Percentiles rank a stretch among this genome's conserved stretches.
Evolutionary conservation across 306 rosid genomes (phyloP).

Genomic region (Coriaria nepalensis): DNA sequence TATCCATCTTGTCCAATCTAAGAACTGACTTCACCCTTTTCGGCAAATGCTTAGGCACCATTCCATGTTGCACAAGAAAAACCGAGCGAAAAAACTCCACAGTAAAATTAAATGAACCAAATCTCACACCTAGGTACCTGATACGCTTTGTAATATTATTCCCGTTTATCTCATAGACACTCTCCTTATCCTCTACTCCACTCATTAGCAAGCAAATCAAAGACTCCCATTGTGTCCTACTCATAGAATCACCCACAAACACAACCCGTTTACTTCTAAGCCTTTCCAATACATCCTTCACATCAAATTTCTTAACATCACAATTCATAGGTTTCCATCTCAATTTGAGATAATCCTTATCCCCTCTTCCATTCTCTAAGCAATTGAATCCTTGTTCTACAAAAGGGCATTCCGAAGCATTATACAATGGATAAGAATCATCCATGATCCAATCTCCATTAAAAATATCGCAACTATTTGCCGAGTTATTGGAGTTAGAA

Average conservation of each 20-base stretch:
- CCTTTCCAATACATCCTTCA: conserved; percentile 35
- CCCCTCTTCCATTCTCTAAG: conserved; percentile 55
- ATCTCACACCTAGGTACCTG: conserved; percentile 62
- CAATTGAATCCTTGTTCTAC: conserved; percentile 70
- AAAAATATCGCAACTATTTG: conserved; percentile 36
- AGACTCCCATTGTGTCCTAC: conserved; percentile 89
- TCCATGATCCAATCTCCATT: conserved; percentile 59
- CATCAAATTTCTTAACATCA: conserved; percentile 39
- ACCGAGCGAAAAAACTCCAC: conserved; percentile 72
- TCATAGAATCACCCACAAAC: conserved; percentile 88
- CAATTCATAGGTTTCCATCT: conserved; percentile 66
- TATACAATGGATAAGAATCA: conserved; percentile 40
- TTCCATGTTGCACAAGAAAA: conserved; percentile 57
- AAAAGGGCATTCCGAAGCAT: conserved; percentile 76
- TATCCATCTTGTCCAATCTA: conserved; percentile 54
- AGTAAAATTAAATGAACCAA: conserved; percentile 62
- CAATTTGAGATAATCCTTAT: conserved; percentile 53
- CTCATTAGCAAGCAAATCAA: conserved; percentile 73
- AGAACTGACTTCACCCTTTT: conserved; percentile 71
- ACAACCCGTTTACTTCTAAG: conserved; percentile 57
- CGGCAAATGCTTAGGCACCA: conserved; percentile 46
- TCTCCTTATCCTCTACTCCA: conserved; percentile 59
- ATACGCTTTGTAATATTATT: conserved; percentile 52
- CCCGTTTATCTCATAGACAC: conserved; percentile 65
- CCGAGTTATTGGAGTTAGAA: conserved; percentile 18